Percentiles rank a stretch among this genome's conserved stretches.
Conservation (phyloP, 768 basidiomycete species). For the Boletus reticulatus region DNA sequence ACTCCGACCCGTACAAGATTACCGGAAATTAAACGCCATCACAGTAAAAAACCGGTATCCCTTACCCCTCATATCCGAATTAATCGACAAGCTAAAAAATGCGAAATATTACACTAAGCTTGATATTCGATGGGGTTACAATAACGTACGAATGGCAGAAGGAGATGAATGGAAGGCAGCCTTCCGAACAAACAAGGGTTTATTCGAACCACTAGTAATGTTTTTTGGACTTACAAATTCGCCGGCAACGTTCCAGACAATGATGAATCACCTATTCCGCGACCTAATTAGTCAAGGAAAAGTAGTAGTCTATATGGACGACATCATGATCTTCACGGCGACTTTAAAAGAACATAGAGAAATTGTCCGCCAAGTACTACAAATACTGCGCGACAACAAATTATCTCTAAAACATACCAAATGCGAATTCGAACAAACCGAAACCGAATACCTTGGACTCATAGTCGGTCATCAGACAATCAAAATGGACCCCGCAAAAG, state of each 20-base stretch:
- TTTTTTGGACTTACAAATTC: slow-evolving; percentile 4
- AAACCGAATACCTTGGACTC: background rate
- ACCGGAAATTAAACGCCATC: background rate
- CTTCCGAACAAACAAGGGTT: slow-evolving; percentile 10
- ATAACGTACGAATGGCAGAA: slow-evolving; percentile 28
- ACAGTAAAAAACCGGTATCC: background rate
- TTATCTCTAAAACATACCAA: slow-evolving; percentile 1
- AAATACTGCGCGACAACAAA: background rate
- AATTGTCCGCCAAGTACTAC: background rate
- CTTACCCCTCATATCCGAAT: background rate
- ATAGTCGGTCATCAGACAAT: background rate
- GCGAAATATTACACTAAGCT: slow-evolving; percentile 27
- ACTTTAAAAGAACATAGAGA: slow-evolving; percentile 27
- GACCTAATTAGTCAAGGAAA: slow-evolving; percentile 11
- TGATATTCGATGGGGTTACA: slow-evolving; percentile 34
- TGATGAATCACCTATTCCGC: slow-evolving; percentile 24
- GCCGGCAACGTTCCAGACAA: slow-evolving; percentile 23
- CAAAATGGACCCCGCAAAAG: background rate
- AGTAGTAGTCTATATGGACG: slow-evolving; percentile 37
- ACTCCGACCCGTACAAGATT: background rate
- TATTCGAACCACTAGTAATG: background rate
- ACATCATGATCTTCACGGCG: slow-evolving; percentile 37
- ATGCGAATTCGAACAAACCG: background rate
- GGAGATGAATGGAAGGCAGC: slow-evolving; percentile 35
- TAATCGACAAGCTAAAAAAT: slow-evolving; percentile 21